These are phyloP conservation scores for Priceomyces haplophilus DNA, from an alignment of 805 yeast genomes.

Conservation along the genomic window DNA sequence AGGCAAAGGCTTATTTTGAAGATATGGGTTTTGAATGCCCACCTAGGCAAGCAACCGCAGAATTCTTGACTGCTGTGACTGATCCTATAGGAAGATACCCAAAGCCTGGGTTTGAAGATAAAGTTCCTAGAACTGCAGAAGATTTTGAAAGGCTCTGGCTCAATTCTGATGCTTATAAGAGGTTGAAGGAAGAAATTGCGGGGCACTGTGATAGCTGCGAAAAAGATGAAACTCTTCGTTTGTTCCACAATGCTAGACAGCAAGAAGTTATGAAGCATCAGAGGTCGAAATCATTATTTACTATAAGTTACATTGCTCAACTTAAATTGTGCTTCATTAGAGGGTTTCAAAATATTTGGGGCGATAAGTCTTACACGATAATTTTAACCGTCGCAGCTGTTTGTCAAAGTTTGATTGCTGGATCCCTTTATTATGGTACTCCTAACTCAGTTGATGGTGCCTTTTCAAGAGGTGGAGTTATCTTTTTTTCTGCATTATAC, in stretches of 20 bases:
- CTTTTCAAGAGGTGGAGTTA: slow-evolving; percentile 60
- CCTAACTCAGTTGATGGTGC: slow-evolving; percentile 52
- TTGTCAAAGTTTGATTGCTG: slow-evolving; percentile 57
- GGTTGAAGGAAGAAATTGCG: slow-evolving; percentile 21
- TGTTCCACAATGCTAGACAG: slow-evolving; percentile 31
- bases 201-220: slow-evolving; percentile 11
- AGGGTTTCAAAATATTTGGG: slow-evolving; percentile 52
- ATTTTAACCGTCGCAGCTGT: slow-evolving; percentile 47
- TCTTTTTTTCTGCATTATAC: slow-evolving; percentile 59
- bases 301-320: slow-evolving; percentile 47
- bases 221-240: slow-evolving; percentile 24
- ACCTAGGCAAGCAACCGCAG: slow-evolving; percentile 66
- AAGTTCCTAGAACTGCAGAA: slow-evolving; percentile 58
- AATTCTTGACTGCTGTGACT: slow-evolving; percentile 66
- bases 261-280: slow-evolving; percentile 38
- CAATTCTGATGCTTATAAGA: slow-evolving; percentile 35
- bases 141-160: slow-evolving; percentile 64
- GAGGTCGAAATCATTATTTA: slow-evolving; percentile 40
- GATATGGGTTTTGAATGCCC: slow-evolving; percentile 66
- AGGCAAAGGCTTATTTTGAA: slow-evolving; percentile 57
- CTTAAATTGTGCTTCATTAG: slow-evolving; percentile 47
- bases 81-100: slow-evolving; percentile 60
- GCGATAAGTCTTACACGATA: slow-evolving; percentile 52
- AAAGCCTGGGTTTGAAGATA: slow-evolving; percentile 44
- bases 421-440: slow-evolving; percentile 59